A percentile compares a stretch with the other conserved stretches of the same genome.
Conservation (phyloP, 495 filamentous ascomycete species). For the Collariella sp. region DNA sequence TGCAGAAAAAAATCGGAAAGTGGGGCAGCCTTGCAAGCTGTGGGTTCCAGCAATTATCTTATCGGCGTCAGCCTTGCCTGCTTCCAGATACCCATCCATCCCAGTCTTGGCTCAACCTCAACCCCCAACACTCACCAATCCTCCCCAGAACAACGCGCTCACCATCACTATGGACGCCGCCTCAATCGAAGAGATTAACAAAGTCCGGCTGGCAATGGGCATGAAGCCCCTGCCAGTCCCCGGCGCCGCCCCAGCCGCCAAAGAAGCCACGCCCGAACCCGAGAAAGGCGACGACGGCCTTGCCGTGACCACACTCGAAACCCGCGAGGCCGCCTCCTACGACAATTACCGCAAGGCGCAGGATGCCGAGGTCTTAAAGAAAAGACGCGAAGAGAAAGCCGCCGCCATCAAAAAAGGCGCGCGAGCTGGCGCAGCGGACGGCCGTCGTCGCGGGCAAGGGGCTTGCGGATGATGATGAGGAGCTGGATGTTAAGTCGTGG, state of each 20-base stretch:
- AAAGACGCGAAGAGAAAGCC: slow-evolving; percentile 64
- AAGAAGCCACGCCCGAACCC: slow-evolving; percentile 23
- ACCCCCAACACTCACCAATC: background rate
- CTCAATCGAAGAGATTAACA: slow-evolving; percentile 90
- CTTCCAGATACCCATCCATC: background rate
- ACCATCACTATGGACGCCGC: slow-evolving; percentile 62
- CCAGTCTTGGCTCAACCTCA: slow-evolving; percentile 5
- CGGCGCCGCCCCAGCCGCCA: slow-evolving; percentile 38
- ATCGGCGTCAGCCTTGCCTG: slow-evolving; percentile 11
- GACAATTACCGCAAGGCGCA: slow-evolving; percentile 51
- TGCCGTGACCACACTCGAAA: slow-evolving; percentile 70
- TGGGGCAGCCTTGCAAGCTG: slow-evolving; percentile 15
- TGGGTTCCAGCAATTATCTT: slow-evolving; percentile 20
- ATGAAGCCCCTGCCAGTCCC: slow-evolving; percentile 85
- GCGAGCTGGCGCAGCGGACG: slow-evolving; percentile 69
- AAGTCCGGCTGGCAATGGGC: slow-evolving; percentile 79
- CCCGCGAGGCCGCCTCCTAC: slow-evolving; percentile 65
- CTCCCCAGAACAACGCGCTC: background rate
- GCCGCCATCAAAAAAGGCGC: slow-evolving; percentile 79
- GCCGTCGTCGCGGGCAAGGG: slow-evolving; percentile 69
- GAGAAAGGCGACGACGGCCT: slow-evolving; percentile 53
- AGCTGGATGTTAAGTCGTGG: slow-evolving; percentile 79
- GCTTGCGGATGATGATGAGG: slow-evolving; percentile 59
- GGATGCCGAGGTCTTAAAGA: slow-evolving; percentile 55
- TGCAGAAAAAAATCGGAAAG: slow-evolving; percentile 19